Evolutionary conservation across 495 filamentous ascomycete species (phyloP).

Genomic region (Talaromyces proteolyticus): DNA sequence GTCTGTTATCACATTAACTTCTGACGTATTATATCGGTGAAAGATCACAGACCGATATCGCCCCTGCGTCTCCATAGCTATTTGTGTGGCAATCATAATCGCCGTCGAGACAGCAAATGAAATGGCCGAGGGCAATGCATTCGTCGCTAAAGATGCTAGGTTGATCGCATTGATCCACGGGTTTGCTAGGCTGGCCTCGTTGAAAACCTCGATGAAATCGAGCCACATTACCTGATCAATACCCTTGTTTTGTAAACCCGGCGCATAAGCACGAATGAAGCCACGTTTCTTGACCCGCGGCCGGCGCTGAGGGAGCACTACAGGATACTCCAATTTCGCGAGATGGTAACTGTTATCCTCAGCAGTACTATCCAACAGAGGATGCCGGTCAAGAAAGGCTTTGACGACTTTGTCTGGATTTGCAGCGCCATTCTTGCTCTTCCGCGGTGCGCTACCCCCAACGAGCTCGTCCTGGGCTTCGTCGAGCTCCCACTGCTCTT

Average conservation of each 20-base stretch:
- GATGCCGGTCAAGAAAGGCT: constrained; percentile 17
- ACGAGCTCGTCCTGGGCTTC: constrained; percentile 26
- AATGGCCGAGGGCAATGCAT: constrained; percentile 32
- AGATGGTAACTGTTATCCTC: too few species aligned
- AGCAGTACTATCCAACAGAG: background rate
- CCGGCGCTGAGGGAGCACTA: constrained; percentile 27
- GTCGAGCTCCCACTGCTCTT: constrained; percentile 37
- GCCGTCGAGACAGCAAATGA: constrained; percentile 38
- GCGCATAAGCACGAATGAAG: constrained; percentile 44
- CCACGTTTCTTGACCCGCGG: constrained; percentile 21
- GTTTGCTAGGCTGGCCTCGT: constrained; percentile 24
- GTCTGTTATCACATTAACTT: constrained; percentile 13
- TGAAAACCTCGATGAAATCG: constrained; percentile 44
- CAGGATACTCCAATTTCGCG: constrained; percentile 32
- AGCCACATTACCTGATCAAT: constrained; percentile 48
- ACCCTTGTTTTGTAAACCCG: constrained; percentile 38
- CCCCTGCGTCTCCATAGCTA: constrained; percentile 11
- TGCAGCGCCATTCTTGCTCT: constrained; percentile 4
- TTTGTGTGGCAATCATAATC: constrained; percentile 26
- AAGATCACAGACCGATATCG: constrained; percentile 2
- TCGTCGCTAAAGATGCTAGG: constrained; percentile 27
- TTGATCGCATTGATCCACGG: constrained; percentile 38
- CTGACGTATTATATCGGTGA: background rate
- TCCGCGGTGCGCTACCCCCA: constrained; percentile 5
- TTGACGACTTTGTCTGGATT: constrained; percentile 14